These are phyloP conservation scores for Jaminaea rosea DNA, from an alignment of 1,284 basidiomycete species.

Conservation along the genomic window DNA sequence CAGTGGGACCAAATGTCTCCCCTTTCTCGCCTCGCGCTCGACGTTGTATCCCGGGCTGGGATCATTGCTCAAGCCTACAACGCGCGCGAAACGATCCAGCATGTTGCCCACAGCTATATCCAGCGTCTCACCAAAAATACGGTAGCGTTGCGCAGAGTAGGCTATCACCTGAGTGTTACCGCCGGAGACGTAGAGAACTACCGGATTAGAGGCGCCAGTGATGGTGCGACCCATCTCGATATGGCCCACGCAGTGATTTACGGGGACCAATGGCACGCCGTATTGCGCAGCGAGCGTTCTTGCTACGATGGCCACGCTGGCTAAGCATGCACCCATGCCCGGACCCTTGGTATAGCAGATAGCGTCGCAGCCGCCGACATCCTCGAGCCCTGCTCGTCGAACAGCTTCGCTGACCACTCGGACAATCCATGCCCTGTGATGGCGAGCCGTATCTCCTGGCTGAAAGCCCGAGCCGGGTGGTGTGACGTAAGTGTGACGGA, in stretches of 20 bases:
- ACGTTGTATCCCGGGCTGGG: slow-evolving; percentile 98
- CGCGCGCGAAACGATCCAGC: slow-evolving; percentile 88
- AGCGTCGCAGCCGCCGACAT: slow-evolving; percentile 73
- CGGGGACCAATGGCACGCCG: slow-evolving; percentile 83
- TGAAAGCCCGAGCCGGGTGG: slow-evolving; percentile 96
- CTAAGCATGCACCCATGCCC: slow-evolving; percentile 94
- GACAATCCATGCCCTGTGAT: slow-evolving; percentile 87
- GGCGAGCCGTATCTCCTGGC: slow-evolving; percentile 85
- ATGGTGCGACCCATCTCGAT: slow-evolving; percentile 98
- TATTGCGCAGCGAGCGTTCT: slow-evolving; percentile 80
- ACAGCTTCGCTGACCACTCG: slow-evolving; percentile 73
- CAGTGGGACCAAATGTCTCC: slow-evolving; percentile 61
- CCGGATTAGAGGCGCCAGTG: slow-evolving; percentile 85
- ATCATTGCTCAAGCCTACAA: slow-evolving; percentile 91
- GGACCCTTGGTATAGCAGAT: slow-evolving; percentile 99
- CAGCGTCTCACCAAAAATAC: slow-evolving; percentile 97
- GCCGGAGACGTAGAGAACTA: slow-evolving; percentile 96
- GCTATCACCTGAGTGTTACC: slow-evolving; percentile 99
- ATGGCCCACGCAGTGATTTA: slow-evolving; percentile 95
- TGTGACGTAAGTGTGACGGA: slow-evolving; percentile 95
- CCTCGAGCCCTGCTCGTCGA: slow-evolving; percentile 58
- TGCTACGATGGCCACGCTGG: slow-evolving; percentile 91
- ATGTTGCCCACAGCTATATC: slow-evolving; percentile 99
- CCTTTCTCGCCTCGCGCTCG: slow-evolving; percentile 88
- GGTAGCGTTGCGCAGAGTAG: slow-evolving; percentile 83